Evolutionary conservation across 2,329 filamentous ascomycete species (phyloP), one percentile per base, ranked within the genome.

Genomic region (Rhinocladiella similis): DNA sequence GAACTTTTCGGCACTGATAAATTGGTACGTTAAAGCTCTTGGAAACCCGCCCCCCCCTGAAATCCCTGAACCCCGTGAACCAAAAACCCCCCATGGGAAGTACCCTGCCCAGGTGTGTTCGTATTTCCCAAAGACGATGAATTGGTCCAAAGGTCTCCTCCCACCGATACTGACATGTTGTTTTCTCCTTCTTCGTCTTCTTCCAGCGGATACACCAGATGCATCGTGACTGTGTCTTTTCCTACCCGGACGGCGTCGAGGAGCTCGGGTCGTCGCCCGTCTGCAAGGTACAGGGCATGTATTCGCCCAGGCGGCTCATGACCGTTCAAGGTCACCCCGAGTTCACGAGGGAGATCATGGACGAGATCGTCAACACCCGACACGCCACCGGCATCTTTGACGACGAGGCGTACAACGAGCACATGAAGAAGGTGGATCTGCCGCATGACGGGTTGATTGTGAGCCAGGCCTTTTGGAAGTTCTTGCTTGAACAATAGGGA

Each of bases 291-390:
- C 91, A 96, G 71, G 88, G 86, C 59, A 90, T 95, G 82, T 89
- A 94, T 69, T 72, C 79, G 18, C 82, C 85, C 7, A 77, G 80
- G 41, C 80, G 80, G 35, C 77, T 89, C 58, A 86, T 95, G 59
- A 86, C 89, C 0, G 83, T 96, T 1, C 91, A 96, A 75, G 91
- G 90, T 5, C 91, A 96, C 71, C 91, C 91, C 0, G 91, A 96
- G 71, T 94, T 93, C 69, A 88, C 80, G 3, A 78, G 80, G 57
- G 80, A 84, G 14, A 91, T 95, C 62, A 83, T 91, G 65, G 77
- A 75, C 16, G 86, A 90, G 70, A 73, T 95, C 36, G 72, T 93
- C 53, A 78, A 81, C 58, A 74, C 80, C 57, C 80, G 91, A 54
- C 83, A 88, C 67, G 76, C 78, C 25, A 76, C 76, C 47, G 90